Evolutionary conservation across 2,329 filamentous ascomycete species (phyloP), one percentile per base, ranked within the genome.

Genomic region (Macrophomina phaseolina): DNA sequence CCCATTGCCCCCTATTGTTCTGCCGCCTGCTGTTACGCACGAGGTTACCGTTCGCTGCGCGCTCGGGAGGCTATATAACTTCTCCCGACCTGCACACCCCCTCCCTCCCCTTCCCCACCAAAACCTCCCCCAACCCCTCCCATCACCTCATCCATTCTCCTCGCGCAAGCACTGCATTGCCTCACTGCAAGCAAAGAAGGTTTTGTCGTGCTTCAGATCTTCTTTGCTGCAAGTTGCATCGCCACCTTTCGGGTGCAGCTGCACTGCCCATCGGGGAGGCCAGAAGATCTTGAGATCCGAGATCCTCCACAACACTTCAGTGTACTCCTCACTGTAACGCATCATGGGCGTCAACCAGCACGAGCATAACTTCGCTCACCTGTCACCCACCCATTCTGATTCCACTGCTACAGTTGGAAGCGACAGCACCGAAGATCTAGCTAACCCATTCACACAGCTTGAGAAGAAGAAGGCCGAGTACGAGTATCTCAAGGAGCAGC

Each of bases 401-500:
- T 48, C 56, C 12, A 60, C 56, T 46, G 16, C 46, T 30, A 48
- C 56, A 8, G 23, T 18, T 23, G n/a, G n/a, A 7, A 7, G n/a
- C 42, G 53, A 23, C n/a, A 28, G 28, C 38, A 63, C 28, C 11
- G 49, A 34, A 18, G 34, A 45, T 9, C 34, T 46, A 4, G 45
- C 58, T 62, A 62, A 62, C 45, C 45, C 36, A 14, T 46, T 65
- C 70, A 69, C 58, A 69, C 71, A 97, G 94, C 88, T 97, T 76
- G 94, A 97, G 78, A 95, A 95, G 81, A 97, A 97, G 81, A 93
- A 93, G 75, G 84, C 92, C 75, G 93, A 97, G 79, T 96, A 96
- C 82, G 94, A 98, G 79, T 89, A 90, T 75, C 89, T 98, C 73
- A 88, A 92, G 71, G 92, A 97, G 79, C 92, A 97, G 78, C 93